Base-by-base conservation (phyloP, 805 yeast genomes). In the Wickerhamomyces chambardii region DNA sequence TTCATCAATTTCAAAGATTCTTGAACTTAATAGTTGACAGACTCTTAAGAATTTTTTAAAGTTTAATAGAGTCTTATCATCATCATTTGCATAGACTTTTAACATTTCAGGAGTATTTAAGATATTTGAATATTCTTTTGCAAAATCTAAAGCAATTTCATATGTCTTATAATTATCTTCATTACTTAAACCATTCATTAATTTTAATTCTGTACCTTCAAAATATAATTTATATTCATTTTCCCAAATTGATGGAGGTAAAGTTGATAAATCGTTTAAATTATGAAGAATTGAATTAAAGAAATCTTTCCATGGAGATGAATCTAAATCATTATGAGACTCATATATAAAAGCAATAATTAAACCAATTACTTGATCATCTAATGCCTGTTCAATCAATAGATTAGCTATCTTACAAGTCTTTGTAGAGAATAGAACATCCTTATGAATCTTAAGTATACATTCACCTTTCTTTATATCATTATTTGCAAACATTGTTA, bases 221-320 rank as follows among this genome's bases (percentile, higher is more conserved):
- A 87, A 51, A 17, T 66, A 46, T 2, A 42, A 39, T 43, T 73
- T 68, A 19, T 72, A 76, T 1, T 56, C 49, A 3, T 63, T 66
- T 2, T 56, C 37, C 95, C 95, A 85, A 25, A 79, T 61, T 37
- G 79, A 65, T 2, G 89, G 75, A 0, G 95, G 89, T 4, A 67
- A 37, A 6, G 54, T 53, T 5, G 55, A 43, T 4, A 55, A 47
- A 4, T 57, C 49, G 4, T 52, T 46, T 31, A 51, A 50, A 15
- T 47, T 41, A 8, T 60, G 48, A 36, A 64, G 60, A 19, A 85
- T 69, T 15, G 81, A 64, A 19, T 63, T 55, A 31, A 89, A 61
- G 52, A 81, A 90, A 4, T 61, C 64, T 40, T 40, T 64, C 97
- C 97, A 90, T 5, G 95, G 96, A n/a, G 94, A 81, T 4, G 53